Conservation (phyloP, 2,329 filamentous ascomycete species). For the Colletotrichum karsti region DNA sequence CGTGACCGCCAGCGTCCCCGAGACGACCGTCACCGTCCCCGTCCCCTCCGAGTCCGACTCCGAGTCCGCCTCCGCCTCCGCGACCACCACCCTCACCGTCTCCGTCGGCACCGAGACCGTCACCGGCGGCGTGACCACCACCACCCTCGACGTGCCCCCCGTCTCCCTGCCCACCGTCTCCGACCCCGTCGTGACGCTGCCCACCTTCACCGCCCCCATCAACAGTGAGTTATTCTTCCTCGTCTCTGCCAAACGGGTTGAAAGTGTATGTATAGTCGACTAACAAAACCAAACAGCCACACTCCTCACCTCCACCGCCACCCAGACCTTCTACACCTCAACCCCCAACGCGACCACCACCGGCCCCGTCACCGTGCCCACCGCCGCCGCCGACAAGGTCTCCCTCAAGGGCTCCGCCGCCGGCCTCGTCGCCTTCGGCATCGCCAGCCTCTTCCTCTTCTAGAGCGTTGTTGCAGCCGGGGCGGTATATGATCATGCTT, state of each 20-base stretch:
- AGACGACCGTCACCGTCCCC: constrained; percentile 25
- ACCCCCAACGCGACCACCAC: constrained; percentile 37
- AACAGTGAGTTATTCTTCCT: constrained; percentile 2
- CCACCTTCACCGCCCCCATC: background rate
- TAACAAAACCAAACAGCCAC: constrained; percentile 14
- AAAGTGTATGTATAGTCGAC: background rate
- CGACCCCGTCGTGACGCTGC: constrained; percentile 11
- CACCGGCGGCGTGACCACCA: constrained; percentile 6
- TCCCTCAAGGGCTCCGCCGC: constrained; percentile 41
- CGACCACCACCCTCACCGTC: constrained; percentile 14
- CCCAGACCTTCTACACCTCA: constrained; percentile 25
- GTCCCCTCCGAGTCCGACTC: background rate
- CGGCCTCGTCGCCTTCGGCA: constrained; percentile 46
- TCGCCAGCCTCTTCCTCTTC: constrained; percentile 45
- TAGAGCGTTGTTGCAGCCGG: constrained; percentile 22
- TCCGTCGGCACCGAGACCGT: constrained; percentile 17
- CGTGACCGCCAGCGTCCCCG: constrained; percentile 22
- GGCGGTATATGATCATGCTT: background rate
- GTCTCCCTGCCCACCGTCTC: background rate
- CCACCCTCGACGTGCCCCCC: constrained; percentile 20
- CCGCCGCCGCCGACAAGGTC: constrained; percentile 36
- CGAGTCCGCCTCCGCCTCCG: background rate
- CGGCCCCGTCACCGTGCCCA: constrained; percentile 37
- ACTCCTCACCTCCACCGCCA: constrained; percentile 13
- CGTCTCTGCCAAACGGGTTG: fast-evolving